Conservation (phyloP, 805 yeast species). For the Lachancea dasiensis region DNA sequence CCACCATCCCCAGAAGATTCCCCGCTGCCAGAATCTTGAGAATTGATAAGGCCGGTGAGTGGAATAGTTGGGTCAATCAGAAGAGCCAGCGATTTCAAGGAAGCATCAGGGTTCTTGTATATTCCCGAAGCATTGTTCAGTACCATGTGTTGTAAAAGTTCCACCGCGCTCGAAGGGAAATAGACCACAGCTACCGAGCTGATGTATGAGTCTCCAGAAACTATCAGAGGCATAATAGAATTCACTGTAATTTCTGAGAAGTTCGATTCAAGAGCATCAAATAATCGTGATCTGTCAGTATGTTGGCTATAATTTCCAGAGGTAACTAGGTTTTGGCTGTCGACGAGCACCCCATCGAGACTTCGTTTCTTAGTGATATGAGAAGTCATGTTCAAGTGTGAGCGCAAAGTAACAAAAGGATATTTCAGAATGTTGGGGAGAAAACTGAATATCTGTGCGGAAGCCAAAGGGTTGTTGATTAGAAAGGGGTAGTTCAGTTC, state of each 20-base stretch:
- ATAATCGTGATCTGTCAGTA: too few species aligned
- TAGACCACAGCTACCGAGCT: constrained; percentile 84
- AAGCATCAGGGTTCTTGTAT: constrained; percentile 53
- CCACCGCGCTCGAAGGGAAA: constrained; percentile 54
- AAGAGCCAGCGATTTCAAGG: constrained; percentile 52
- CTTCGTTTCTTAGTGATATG: neutral
- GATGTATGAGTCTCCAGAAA: constrained; percentile 50
- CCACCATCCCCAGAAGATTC: constrained; percentile 27
- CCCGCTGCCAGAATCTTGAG: constrained; percentile 27
- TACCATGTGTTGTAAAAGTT: constrained; percentile 44
- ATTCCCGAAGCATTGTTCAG: constrained; percentile 48
- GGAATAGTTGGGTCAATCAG: constrained; percentile 52
- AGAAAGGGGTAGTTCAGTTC: constrained; percentile 80
- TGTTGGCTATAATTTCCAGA: too few species aligned
- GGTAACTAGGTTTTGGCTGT: too few species aligned
- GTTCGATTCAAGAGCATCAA: constrained; percentile 16
- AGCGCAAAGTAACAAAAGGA: constrained; percentile 44
- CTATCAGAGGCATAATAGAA: constrained; percentile 71
- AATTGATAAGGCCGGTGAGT: constrained; percentile 17
- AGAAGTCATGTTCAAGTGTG: constrained; percentile 11
- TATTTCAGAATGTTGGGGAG: constrained; percentile 61
- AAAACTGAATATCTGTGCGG: constrained; percentile 59
- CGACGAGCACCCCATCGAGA: constrained; percentile 1
- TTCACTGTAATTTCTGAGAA: constrained; percentile 48
- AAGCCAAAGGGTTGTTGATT: constrained; percentile 74